Conservation (phyloP, 148 eudicot species). For the Vaccinium corymbosum region DNA sequence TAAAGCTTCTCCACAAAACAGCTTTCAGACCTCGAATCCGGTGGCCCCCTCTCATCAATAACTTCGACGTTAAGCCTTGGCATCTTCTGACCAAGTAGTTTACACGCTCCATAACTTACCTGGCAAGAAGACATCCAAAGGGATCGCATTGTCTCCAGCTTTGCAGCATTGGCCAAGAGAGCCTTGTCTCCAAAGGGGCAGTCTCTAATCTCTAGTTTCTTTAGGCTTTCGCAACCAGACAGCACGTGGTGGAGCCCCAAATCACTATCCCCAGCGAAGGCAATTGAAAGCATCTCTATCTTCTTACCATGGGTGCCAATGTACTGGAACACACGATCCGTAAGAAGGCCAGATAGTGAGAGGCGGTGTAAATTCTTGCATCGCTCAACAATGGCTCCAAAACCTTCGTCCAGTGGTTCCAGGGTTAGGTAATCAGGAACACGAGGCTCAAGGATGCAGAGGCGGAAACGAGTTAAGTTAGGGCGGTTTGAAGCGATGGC, state of each 20-base stretch:
- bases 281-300: conserved; percentile 86
- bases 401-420: conserved; percentile 76
- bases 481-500: conserved; percentile 72
- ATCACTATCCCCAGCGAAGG: conserved; percentile 86
- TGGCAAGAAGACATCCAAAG: conserved; percentile 99
- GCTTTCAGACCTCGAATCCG: conserved; percentile 43
- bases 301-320: conserved; percentile 81
- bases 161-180: conserved; percentile 65
- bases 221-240: conserved; percentile 77
- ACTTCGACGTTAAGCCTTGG: conserved; percentile 87
- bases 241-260: conserved; percentile 72
- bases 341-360: conserved; percentile 78
- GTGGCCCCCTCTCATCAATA: conserved; percentile 66
- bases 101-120: conserved; percentile 78
- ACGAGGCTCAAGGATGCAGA: conserved; percentile 79
- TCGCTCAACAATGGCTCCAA: conserved; percentile 77
- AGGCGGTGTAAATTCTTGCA: conserved; percentile 79
- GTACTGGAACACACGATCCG: conserved; percentile 67
- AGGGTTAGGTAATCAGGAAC: conserved; percentile 72
- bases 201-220: conserved; percentile 84
- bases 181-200: conserved; percentile 88
- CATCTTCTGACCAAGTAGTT: conserved; percentile 70
- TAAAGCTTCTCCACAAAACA: conserved; percentile 69
- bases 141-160: conserved; percentile 99
- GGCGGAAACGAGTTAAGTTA: conserved; percentile 64